Evolutionary conservation across 106 monocot genomes (phyloP), one percentile per base, ranked within the genome.

Genomic region (Ottelia alismoides): DNA sequence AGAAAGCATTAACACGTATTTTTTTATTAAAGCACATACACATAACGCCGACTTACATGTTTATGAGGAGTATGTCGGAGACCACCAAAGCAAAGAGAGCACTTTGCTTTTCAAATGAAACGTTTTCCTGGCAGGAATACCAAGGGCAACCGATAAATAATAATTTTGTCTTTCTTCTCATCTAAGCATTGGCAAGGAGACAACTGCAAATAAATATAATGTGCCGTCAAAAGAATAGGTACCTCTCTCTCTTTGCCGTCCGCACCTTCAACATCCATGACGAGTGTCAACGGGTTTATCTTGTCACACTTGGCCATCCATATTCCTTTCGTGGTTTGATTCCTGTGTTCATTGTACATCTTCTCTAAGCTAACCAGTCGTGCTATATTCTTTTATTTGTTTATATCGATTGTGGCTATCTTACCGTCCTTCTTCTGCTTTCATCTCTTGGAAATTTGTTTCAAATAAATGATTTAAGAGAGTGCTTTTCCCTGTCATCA

Each of bases 71-170:
- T 66, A 93, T 87, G 55, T 93, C 93, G 27, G 93, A 93, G 56
- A 93, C 80, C 2, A 87, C 93, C 51, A 94, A 64, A 65, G 93
- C 93, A 83, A 94, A 94, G 58, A 88, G 78, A 45, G 93, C 87
- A 72, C 93, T 94, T 58, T 94, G 93, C 72, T 88, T 94, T 75
- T 87, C 93, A 66, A 94, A 94, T 27, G 93, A 78, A 69, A 88
- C 88, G 65, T 94, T 88, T 78, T 94, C 93, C 93, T 94, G 68
- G 53, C n/a, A n/a, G n/a, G n/a, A n/a, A n/a, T n/a, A n/a, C n/a
- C n/a, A n/a, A n/a, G n/a, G n/a, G n/a, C n/a, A n/a, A n/a, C n/a
- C n/a, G n/a, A n/a, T n/a, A n/a, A n/a, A n/a, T n/a, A n/a, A n/a
- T n/a, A n/a, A n/a, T n/a, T n/a, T n/a, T n/a, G n/a, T n/a, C n/a